Percentiles rank a stretch among this genome's conserved stretches.
These are phyloP conservation scores for Teratosphaeria gauchensis DNA, from an alignment of 2,329 filamentous ascomycete species.

Conservation along the genomic window DNA sequence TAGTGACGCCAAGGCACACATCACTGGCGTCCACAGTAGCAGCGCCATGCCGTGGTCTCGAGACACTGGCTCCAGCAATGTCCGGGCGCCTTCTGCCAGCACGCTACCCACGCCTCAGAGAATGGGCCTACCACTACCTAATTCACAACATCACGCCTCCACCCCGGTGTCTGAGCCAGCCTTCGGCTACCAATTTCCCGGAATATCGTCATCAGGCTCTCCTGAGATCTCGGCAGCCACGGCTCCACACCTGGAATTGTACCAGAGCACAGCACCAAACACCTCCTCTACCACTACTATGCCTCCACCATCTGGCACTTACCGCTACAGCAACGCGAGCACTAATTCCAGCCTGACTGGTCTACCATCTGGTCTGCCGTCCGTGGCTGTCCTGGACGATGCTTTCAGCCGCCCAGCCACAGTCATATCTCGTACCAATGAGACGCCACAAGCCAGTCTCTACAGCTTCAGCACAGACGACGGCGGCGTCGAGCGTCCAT, in stretches of 20 bases:
- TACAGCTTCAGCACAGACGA: conserved; percentile 21
- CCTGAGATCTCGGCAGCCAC: conserved; percentile 15
- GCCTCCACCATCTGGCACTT: conserved; percentile 12
- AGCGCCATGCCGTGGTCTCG: conserved; percentile 22
- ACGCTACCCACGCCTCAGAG: background rate
- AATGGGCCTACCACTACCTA: background rate
- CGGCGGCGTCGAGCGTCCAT: conserved; percentile 1
- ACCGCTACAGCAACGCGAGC: conserved; percentile 6
- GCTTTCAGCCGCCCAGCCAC: conserved; percentile 5
- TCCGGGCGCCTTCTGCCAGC: conserved; percentile 4
- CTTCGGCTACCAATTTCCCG: conserved; percentile 20
- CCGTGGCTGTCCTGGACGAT: background rate
- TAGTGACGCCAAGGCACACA: conserved; percentile 12
- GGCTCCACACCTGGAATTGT: conserved; percentile 13
- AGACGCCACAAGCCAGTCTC: conserved; percentile 12
- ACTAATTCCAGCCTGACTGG: background rate
- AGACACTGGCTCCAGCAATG: conserved; percentile 3
- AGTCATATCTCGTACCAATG: conserved; percentile 7
- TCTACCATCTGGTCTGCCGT: background rate
- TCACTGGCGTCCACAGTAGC: conserved; percentile 21
- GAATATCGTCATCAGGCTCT: conserved; percentile 11
- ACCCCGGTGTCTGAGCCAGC: conserved; percentile 7
- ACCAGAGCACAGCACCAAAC: conserved; percentile 7
- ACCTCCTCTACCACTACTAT: conserved; percentile 12
- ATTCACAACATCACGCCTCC: conserved; percentile 3